Percentiles rank a stretch among this genome's conserved stretches.
phyloP scores from a whole-genome alignment of 176 grass and related monocot species.

The Paspalum notatum region DNA sequence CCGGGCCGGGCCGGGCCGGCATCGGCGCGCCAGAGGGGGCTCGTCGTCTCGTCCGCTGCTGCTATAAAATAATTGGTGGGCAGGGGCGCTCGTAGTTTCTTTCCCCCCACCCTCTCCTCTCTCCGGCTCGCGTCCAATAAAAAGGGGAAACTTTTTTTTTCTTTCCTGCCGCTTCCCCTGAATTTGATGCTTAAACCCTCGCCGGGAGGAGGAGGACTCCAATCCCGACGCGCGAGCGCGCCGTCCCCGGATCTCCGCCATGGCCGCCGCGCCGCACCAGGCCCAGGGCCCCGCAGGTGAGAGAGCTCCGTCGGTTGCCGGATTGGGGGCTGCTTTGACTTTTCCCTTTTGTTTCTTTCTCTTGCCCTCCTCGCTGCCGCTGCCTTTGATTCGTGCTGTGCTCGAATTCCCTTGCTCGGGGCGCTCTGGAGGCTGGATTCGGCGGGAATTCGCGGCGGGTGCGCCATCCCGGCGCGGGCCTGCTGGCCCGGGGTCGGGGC shows the following conservation, averaged over 20 bases:
- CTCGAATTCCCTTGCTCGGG: neutral
- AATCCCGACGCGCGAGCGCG: constrained; percentile 31
- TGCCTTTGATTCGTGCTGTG: neutral
- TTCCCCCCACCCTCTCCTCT: neutral
- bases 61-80: constrained; percentile 40
- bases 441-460: neutral
- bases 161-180: neutral
- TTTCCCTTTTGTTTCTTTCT: neutral
- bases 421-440: neutral
- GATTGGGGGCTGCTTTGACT: constrained; percentile 22
- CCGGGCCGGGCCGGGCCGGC: neutral
- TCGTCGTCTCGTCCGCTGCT: neutral
- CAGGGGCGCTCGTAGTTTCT: constrained; percentile 14
- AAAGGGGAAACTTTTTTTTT: neutral
- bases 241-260: constrained; percentile 41
- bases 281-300: constrained; percentile 38
- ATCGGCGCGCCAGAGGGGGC: neutral
- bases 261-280: constrained; percentile 44
- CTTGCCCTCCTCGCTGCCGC: neutral
- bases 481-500: neutral
- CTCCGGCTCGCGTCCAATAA: constrained; percentile 18
- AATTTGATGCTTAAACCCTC: constrained; percentile 48
- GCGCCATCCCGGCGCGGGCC: neutral
- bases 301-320: neutral
- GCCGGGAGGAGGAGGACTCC: constrained; percentile 14